Percentiles rank a stretch among this genome's conserved stretches.
These are phyloP conservation scores for Aotearoamyces nothofagi DNA, from an alignment of 2,329 filamentous ascomycete species.

Conservation along the genomic window DNA sequence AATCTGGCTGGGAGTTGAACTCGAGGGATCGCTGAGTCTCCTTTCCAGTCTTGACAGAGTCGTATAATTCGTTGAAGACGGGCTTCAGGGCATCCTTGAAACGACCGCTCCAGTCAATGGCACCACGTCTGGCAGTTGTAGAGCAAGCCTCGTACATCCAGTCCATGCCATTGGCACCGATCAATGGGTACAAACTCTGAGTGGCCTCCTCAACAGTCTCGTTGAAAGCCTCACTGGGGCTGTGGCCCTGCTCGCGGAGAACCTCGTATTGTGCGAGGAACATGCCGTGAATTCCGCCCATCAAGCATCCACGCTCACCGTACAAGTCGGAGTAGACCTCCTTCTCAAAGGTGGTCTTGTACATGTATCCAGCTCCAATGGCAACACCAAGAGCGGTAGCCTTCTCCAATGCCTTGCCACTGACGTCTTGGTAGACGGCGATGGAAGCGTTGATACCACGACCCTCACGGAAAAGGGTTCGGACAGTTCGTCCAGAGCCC, in stretches of 20 bases:
- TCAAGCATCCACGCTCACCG: constrained; percentile 98
- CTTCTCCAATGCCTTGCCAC: constrained; percentile 96
- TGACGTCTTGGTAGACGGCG: constrained; percentile 96
- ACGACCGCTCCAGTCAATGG: constrained; percentile 92
- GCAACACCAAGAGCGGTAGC: constrained; percentile 92
- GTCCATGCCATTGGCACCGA: constrained; percentile 97
- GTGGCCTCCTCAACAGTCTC: constrained; percentile 99
- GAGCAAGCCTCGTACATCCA: constrained; percentile 99
- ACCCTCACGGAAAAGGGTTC: constrained; percentile 96
- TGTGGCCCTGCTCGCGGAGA: constrained; percentile 95
- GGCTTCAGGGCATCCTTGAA: constrained; percentile 99
- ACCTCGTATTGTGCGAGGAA: constrained; percentile 99
- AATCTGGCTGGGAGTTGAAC: constrained; percentile 92
- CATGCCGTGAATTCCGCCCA: constrained; percentile 99
- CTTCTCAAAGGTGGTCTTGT: constrained; percentile 99
- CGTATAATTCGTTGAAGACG: constrained; percentile 95
- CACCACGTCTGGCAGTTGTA: constrained; percentile 92
- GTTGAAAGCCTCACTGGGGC: constrained; percentile 97
- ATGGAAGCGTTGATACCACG: constrained; percentile 99
- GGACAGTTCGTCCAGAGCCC: constrained; percentile 96
- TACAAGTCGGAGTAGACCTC: constrained; percentile 99
- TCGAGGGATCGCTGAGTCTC: constrained; percentile 96
- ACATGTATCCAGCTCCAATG: constrained; percentile 95
- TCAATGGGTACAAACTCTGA: constrained; percentile 93
- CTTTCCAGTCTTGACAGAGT: constrained; percentile 75